Evolutionary conservation across 164 flowering plant genomes (phyloP), one percentile per base, ranked within the genome.

Genomic region (Nymphaea thermarum): DNA sequence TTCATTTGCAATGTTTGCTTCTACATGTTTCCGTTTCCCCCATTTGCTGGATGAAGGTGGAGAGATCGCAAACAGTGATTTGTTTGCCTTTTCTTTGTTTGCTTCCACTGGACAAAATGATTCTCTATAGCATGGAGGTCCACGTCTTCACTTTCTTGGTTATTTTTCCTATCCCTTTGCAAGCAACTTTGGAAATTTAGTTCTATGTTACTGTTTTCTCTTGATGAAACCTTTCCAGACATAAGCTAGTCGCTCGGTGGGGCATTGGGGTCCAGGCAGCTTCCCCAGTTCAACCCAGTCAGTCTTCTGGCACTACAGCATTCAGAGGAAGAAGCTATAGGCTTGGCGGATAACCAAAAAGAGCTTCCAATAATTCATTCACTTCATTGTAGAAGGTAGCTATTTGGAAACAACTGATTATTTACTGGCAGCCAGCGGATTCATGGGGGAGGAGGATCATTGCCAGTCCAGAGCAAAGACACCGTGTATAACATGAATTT

Each of bases 161-260:
- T 51, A 51, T 51, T 51, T 51, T 15, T 51, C 8, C 3, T 51
- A 8, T 51, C 12, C 12, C 14, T 51, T 51, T 25, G 36, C 12
- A 51, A 15, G 57, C 14, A 10, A 2, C 57, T 51, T 51, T 51
- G 57, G 3, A 51, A 10, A 51, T 51, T 51, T 51, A 51, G 57
- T 47, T 12, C 55, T 2, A 47, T 47, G 12, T 12, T 47, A 47
- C 12, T 47, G 3, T 47, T 47, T 12, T 47, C 55, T 2, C 4
- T 3, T 7, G 7, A 2, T 47, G 57, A 51, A 10, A 51, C 8
- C 3, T 63, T n/a, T 51, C 43, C 64, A 85, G 86, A 45, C 85
- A 85, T 74, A 85, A 82, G 74, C 6, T 83, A 45, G 86, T 83
- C 7, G 78, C 75, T 65, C 67, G 16, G 5, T 83, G 83, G 87